These are phyloP conservation scores for Tolypocladium sp. DNA, from an alignment of 2,329 filamentous ascomycete genomes.

Conservation along the genomic window DNA sequence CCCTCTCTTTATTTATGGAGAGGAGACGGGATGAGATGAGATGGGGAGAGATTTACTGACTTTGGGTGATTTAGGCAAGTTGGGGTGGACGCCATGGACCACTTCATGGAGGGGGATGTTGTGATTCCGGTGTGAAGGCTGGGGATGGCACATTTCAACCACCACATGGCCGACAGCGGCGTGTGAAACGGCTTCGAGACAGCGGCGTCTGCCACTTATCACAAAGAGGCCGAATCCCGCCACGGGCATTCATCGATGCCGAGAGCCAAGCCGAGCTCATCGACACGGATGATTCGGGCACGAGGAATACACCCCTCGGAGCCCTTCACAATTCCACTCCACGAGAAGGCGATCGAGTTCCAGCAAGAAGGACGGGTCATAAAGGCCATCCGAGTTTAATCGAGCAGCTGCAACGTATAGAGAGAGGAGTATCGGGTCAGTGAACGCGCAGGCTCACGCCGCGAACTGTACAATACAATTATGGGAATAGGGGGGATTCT, in stretches of 20 bases:
- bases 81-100: slow-evolving; percentile 23
- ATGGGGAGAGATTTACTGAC: neutral
- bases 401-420: neutral
- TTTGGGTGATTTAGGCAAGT: slow-evolving; percentile 16
- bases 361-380: too few relatives aligned
- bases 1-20: neutral
- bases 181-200: neutral
- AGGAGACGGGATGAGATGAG: neutral
- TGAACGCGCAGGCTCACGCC: neutral
- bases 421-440: neutral
- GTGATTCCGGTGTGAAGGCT: slow-evolving; percentile 6
- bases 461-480: neutral
- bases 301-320: neutral
- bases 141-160: neutral
- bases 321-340: too few relatives aligned
- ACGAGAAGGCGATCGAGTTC: neutral
- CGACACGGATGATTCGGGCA: neutral
- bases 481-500: neutral
- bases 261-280: neutral
- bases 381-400: neutral
- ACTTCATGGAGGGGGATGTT: slow-evolving; percentile 23
- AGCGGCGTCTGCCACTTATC: neutral
- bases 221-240: neutral
- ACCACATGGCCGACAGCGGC: neutral
- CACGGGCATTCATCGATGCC: neutral